Base-by-base conservation (phyloP, 176 grass and related monocot genomes). In the Typha latifolia region DNA sequence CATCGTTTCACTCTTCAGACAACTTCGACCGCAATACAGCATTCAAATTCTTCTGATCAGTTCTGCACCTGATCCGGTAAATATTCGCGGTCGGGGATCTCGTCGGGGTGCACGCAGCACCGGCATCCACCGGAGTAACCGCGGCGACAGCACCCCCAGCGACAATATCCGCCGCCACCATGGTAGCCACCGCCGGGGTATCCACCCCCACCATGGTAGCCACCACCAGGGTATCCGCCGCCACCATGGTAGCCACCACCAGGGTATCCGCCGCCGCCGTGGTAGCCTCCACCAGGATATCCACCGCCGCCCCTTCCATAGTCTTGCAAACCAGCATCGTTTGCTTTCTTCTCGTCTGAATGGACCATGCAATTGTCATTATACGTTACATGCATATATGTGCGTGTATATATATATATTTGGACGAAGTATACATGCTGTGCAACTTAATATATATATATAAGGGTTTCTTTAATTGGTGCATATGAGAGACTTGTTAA, bases 141-240 rank as follows among this genome's bases (percentile, higher is more conserved):
- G 10, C 16, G 66, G 72, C 47, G 79, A 61, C 84, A 86, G 74
- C 84, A 86, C 49, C 77, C 69, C 27, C 18, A 67, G 16, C 69
- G 69, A n/a, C 77, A 79, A 47, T 32, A 14, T 3, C 76, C 57
- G 27, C 49, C 55, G 12, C 63, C 48, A 14, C 34, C 69, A 0
- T 49, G 74, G 7, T 64, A 2, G 24, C 2, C 1, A 37, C 34
- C 34, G 34, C 34, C 34, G 5, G 34, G 34, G 8, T 43, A 9
- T 43, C 34, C 34, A 9, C 34, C 34, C 0, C 34, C 34, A 9
- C 34, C 34, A 43, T 43, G 3, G 34, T 0, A 0, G 34, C 34
- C 34, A 43, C 34, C 34, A 0, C 34, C 5, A 43, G 34, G 34
- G 8, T 43, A 34, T 34, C 32, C 32, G 32, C 32, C 32, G 3